phyloP scores from a whole-genome alignment of 352 stramenopile species.

The Phytophthora lateralis region DNA sequence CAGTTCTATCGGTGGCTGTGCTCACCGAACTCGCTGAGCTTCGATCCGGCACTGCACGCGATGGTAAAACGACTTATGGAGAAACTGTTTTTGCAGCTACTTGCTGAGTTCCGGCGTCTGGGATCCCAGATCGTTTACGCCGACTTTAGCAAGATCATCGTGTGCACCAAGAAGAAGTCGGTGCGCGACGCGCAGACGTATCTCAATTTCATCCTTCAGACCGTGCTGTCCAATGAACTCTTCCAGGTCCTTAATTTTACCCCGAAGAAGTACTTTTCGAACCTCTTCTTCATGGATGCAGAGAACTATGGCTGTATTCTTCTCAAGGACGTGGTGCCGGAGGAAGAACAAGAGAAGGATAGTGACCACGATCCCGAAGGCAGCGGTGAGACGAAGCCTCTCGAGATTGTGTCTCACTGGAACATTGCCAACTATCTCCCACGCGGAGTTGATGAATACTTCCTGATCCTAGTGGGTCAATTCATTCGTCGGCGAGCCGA shows the following conservation, averaged over 20 bases:
- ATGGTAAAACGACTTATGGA: slow-evolving; percentile 96
- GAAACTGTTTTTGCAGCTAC: slow-evolving; percentile 91
- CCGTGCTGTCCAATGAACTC: slow-evolving; percentile 83
- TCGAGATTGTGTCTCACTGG: slow-evolving; percentile 88
- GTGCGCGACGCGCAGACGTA: slow-evolving; percentile 93
- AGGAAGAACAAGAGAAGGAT: slow-evolving; percentile 35
- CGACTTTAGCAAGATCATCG: slow-evolving; percentile 76
- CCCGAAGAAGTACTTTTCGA: slow-evolving; percentile 85
- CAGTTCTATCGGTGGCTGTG: slow-evolving; percentile 96
- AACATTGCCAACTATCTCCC: slow-evolving; percentile 90
- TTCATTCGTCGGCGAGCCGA: slow-evolving; percentile 84
- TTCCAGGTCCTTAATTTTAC: slow-evolving; percentile 85
- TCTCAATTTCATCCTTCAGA: slow-evolving; percentile 95
- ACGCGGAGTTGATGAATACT: slow-evolving; percentile 84
- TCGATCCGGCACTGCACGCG: slow-evolving; percentile 94
- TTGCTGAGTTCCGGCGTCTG: slow-evolving; percentile 94
- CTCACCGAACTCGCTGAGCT: slow-evolving; percentile 90
- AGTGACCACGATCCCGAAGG: slow-evolving; percentile 30
- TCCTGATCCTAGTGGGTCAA: slow-evolving; percentile 88
- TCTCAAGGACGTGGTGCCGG: slow-evolving; percentile 45
- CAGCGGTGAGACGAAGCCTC: slow-evolving; percentile 30
- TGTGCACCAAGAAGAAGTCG: slow-evolving; percentile 71
- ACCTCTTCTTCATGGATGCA: slow-evolving; percentile 95
- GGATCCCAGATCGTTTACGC: slow-evolving; percentile 95
- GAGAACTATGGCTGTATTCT: slow-evolving; percentile 96